Conservation (phyloP, 768 basidiomycete species). For the Agaricus sinodeliciosus region DNA sequence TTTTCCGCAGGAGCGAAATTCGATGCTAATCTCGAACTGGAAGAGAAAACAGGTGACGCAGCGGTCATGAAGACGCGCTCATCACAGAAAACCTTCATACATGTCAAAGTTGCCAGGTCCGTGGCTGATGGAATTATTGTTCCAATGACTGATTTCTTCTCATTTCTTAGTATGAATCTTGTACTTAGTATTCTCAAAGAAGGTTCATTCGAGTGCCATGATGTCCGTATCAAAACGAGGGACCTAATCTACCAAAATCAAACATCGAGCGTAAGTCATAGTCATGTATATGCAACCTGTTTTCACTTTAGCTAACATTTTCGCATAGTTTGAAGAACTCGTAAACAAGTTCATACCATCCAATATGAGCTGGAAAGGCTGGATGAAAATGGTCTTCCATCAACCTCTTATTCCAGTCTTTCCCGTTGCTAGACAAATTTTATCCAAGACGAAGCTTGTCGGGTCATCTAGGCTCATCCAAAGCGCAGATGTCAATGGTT, state of each 20-base stretch:
- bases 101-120: constrained; percentile 69
- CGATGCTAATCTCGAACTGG: not conserved
- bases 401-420: constrained; percentile 74
- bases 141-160: constrained; percentile 8
- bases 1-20: not conserved
- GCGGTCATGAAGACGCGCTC: constrained; percentile 81
- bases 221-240: constrained; percentile 74
- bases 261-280: constrained; percentile 65
- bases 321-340: constrained; percentile 66
- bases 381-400: constrained; percentile 80
- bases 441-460: constrained; percentile 72
- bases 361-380: constrained; percentile 72
- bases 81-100: constrained; percentile 75
- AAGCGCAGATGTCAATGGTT: not conserved
- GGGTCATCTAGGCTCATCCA: constrained; percentile 23
- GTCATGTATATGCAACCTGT: not conserved
- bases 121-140: constrained; percentile 12
- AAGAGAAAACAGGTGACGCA: constrained; percentile 38
- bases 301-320: not conserved
- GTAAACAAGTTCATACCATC: constrained; percentile 77
- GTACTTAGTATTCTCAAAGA: constrained; percentile 75
- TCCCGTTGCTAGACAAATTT: constrained; percentile 71
- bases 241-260: constrained; percentile 77
- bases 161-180: constrained; percentile 48
- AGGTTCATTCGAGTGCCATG: constrained; percentile 78